Conservation (phyloP, 257 asterid species). For the Ajuga chamaepitys region DNA sequence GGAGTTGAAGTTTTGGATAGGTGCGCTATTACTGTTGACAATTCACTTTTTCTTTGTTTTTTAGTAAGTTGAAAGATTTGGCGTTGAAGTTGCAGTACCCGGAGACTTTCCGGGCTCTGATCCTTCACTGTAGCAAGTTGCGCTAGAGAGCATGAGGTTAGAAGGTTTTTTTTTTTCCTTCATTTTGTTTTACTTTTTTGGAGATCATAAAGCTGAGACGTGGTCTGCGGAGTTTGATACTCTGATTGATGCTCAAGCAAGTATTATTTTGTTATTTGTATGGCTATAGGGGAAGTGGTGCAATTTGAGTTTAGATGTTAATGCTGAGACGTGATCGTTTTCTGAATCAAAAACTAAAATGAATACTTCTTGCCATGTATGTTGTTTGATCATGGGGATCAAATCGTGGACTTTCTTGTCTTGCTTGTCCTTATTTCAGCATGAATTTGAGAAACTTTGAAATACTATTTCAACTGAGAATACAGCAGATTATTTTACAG, state of each 20-base stretch:
- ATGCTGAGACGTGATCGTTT: neutral
- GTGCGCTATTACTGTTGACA: constrained; percentile 12
- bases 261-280: neutral
- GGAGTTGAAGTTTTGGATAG: constrained; percentile 8
- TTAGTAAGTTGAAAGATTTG: constrained; percentile 42
- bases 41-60: neutral
- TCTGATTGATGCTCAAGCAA: neutral
- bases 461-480: neutral
- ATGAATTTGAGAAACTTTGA: neutral
- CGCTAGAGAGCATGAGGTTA: constrained; percentile 71
- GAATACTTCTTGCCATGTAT: neutral
- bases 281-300: neutral
- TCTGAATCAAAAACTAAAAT: neutral
- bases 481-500: neutral
- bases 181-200: neutral
- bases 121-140: constrained; percentile 45
- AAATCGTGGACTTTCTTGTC: constrained; percentile 4
- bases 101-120: constrained; percentile 47
- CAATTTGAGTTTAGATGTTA: neutral
- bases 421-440: neutral
- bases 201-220: neutral
- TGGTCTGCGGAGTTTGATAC: neutral
- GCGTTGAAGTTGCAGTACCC: constrained; percentile 50
- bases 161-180: neutral
- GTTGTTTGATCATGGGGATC: neutral